Percentiles rank a stretch among this genome's conserved stretches.
These are phyloP conservation scores for Dissoconium aciculare DNA, from an alignment of 2,329 filamentous ascomycete genomes.

Conservation along the genomic window DNA sequence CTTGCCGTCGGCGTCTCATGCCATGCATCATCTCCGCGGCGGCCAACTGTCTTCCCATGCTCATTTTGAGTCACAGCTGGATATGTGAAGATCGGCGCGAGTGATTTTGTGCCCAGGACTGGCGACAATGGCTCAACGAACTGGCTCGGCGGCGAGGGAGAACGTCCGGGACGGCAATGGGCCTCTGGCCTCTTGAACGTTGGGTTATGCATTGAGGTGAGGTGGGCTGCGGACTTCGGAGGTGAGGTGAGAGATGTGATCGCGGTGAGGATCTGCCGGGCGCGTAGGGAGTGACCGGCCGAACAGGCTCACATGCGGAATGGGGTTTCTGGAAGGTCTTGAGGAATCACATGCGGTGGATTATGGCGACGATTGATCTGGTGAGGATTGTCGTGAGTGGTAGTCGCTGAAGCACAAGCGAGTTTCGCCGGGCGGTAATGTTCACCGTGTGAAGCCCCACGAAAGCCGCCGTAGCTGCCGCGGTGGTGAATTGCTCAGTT, in stretches of 20 bases:
- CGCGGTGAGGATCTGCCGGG: neutral
- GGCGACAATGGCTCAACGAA: slow-evolving; percentile 25
- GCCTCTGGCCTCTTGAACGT: slow-evolving; percentile 18
- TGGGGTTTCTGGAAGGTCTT: neutral
- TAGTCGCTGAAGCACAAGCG: too few species aligned
- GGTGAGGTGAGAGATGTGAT: slow-evolving; percentile 5
- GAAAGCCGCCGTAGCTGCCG: too few species aligned
- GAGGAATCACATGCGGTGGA: neutral
- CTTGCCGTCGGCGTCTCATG: slow-evolving; percentile 10
- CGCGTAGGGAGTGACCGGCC: neutral
- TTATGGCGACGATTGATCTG: too few species aligned
- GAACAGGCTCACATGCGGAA: too few species aligned
- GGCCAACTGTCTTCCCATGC: slow-evolving; percentile 12
- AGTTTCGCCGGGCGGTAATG: too few species aligned
- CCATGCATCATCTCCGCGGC: slow-evolving; percentile 5
- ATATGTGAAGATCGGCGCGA: slow-evolving; percentile 24
- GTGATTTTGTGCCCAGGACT: slow-evolving; percentile 9
- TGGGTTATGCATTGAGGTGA: slow-evolving; percentile 10
- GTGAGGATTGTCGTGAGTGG: too few species aligned
- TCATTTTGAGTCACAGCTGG: slow-evolving; percentile 19
- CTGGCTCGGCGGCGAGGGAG: slow-evolving; percentile 21
- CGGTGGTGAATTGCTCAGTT: too few species aligned
- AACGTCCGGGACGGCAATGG: slow-evolving; percentile 12
- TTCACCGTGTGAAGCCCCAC: too few species aligned
- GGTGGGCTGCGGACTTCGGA: slow-evolving; percentile 1